A percentile compares a stretch with the other conserved stretches of the same genome.
Evolutionary conservation across 129 eudicot species (phyloP).

Genomic region (Oenanthe sinensis): DNA sequence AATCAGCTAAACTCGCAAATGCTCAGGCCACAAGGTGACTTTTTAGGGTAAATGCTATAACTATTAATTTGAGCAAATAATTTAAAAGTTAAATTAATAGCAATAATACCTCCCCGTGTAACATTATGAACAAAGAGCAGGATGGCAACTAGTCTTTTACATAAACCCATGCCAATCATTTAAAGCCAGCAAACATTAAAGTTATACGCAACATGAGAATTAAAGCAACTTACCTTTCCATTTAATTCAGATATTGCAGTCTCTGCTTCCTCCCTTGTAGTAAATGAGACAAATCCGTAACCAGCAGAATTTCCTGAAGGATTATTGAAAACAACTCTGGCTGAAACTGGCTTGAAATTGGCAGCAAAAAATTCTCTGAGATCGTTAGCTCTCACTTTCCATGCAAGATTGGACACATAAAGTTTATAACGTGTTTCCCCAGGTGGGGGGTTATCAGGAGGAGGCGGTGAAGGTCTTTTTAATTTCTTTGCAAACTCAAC

Average conservation of each 20-base stretch:
- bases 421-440: conserved; percentile 60
- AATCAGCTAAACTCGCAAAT: not conserved
- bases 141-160: not conserved
- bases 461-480: conserved; percentile 46
- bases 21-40: not conserved
- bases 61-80: not conserved
- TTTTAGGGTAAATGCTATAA: not conserved
- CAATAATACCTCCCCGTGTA: not conserved
- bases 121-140: not conserved
- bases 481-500: conserved; percentile 65
- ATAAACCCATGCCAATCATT: not conserved
- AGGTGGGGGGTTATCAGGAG: conserved; percentile 21
- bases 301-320: conserved; percentile 75
- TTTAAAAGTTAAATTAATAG: not conserved
- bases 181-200: not conserved
- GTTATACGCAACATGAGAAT: not conserved
- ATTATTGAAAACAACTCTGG: conserved; percentile 66
- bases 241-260: conserved; percentile 53
- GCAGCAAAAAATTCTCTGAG: conserved; percentile 69
- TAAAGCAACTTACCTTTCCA: conserved; percentile 50
- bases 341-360: conserved; percentile 53
- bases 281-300: conserved; percentile 84
- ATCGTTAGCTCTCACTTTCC: conserved; percentile 82
- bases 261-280: conserved; percentile 75
- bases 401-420: conserved; percentile 74